phyloP scores from a whole-genome alignment of 1,139 yeast species.

The Kodamaea sp. region DNA sequence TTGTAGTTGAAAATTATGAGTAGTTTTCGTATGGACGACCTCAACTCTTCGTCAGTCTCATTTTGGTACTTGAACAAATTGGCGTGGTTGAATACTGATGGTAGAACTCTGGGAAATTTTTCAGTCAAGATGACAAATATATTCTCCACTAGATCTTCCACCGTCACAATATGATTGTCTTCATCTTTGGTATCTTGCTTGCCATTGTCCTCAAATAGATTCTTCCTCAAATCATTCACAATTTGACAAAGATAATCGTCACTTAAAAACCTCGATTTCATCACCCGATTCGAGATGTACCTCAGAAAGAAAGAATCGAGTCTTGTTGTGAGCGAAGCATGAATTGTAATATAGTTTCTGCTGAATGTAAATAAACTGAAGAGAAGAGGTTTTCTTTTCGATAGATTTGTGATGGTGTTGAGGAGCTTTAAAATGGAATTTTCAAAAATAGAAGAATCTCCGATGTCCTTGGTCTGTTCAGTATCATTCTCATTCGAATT shows the following conservation, averaged over 20 bases:
- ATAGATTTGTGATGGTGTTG: constrained; percentile 29
- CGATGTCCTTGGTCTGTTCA: neutral
- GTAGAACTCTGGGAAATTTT: constrained; percentile 11
- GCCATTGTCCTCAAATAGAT: constrained; percentile 20
- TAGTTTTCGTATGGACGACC: constrained; percentile 17
- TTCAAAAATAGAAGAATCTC: constrained; percentile 11
- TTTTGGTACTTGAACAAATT: constrained; percentile 9
- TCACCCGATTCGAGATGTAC: constrained; percentile 16
- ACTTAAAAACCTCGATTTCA: constrained; percentile 16
- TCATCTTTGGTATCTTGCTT: constrained; percentile 6
- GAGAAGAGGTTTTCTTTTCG: constrained; percentile 31
- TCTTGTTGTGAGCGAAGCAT: constrained; percentile 4
- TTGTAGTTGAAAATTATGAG: constrained; percentile 24
- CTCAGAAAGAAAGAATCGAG: constrained; percentile 10
- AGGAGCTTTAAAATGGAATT: constrained; percentile 28
- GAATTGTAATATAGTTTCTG: constrained; percentile 5
- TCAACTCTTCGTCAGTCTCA: constrained; percentile 20
- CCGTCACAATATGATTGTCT: constrained; percentile 4
- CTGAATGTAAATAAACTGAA: constrained; percentile 12
- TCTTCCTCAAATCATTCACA: constrained; percentile 20
- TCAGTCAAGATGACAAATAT: constrained; percentile 14
- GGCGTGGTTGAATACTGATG: constrained; percentile 6
- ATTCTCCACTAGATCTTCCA: constrained; percentile 16
- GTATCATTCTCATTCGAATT: neutral
- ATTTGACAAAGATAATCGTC: constrained; percentile 22